Conservation (phyloP, 306 rosid species). For the Pterocarpus santalinus region DNA sequence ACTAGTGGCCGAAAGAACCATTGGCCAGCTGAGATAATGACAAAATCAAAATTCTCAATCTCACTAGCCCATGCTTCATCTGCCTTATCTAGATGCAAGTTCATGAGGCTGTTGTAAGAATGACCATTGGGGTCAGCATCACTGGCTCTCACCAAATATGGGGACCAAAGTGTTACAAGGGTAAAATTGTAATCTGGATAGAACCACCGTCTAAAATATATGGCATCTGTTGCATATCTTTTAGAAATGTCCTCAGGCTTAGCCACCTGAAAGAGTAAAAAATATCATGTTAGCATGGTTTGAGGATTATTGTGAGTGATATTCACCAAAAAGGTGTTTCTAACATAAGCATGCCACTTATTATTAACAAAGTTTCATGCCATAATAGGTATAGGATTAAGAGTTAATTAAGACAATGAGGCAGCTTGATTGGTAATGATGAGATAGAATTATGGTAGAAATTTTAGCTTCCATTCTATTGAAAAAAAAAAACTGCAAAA, state of each 20-base stretch:
- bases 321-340: neutral
- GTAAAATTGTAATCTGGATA: conserved; percentile 76
- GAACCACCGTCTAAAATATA: conserved; percentile 59
- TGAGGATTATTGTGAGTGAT: neutral
- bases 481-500: too few species aligned
- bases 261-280: conserved; percentile 57
- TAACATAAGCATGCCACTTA: neutral
- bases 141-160: conserved; percentile 63
- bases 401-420: neutral
- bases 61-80: conserved; percentile 63
- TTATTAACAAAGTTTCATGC: too few species aligned
- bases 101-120: conserved; percentile 56
- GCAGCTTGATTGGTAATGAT: neutral
- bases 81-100: conserved; percentile 68
- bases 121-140: conserved; percentile 56
- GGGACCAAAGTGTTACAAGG: conserved; percentile 74
- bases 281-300: neutral
- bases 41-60: conserved; percentile 61
- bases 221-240: conserved; percentile 42
- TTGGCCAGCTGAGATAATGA: conserved; percentile 80
- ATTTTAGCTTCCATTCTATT: too few species aligned
- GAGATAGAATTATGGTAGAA: too few species aligned
- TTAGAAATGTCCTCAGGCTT: conserved; percentile 65
- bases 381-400: too few species aligned
- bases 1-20: conserved; percentile 78